These are phyloP conservation scores for Galerina sulciceps DNA, from an alignment of 768 basidiomycete genomes.

Conservation along the genomic window DNA sequence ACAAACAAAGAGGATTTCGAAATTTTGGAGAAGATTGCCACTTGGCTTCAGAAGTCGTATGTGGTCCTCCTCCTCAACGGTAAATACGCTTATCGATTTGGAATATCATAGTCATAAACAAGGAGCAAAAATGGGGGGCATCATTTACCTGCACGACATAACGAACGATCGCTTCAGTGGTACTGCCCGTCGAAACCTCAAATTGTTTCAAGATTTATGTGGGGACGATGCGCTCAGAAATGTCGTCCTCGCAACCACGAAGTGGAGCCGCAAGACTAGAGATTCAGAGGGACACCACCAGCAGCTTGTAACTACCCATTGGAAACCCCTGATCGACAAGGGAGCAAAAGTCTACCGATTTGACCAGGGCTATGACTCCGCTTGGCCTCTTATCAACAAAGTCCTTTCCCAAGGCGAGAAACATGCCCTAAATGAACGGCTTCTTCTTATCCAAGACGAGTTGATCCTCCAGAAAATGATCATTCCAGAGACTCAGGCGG, in stretches of 20 bases:
- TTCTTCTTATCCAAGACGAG: too few relatives aligned
- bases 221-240: constrained; percentile 32
- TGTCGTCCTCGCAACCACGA: constrained; percentile 36
- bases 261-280: constrained; percentile 1
- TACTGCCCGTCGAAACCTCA: constrained; percentile 28
- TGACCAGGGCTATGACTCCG: neutral
- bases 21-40: too few relatives aligned
- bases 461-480: too few relatives aligned
- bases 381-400: neutral
- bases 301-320: neutral
- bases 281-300: neutral
- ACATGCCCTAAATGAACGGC: too few relatives aligned
- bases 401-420: neutral
- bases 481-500: too few relatives aligned
- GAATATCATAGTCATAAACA: neutral
- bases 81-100: too few relatives aligned
- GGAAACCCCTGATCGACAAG: neutral
- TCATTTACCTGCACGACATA: constrained; percentile 29
- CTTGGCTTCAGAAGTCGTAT: too few relatives aligned
- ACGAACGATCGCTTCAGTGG: constrained; percentile 34
- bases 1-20: too few relatives aligned
- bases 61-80: too few relatives aligned
- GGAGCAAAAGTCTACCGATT: neutral
- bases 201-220: constrained; percentile 39
- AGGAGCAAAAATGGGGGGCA: constrained; percentile 24